A percentile compares a stretch with the other conserved stretches of the same genome.
These are phyloP conservation scores for Bullera alba DNA, from an alignment of 768 basidiomycete genomes.

Conservation along the genomic window DNA sequence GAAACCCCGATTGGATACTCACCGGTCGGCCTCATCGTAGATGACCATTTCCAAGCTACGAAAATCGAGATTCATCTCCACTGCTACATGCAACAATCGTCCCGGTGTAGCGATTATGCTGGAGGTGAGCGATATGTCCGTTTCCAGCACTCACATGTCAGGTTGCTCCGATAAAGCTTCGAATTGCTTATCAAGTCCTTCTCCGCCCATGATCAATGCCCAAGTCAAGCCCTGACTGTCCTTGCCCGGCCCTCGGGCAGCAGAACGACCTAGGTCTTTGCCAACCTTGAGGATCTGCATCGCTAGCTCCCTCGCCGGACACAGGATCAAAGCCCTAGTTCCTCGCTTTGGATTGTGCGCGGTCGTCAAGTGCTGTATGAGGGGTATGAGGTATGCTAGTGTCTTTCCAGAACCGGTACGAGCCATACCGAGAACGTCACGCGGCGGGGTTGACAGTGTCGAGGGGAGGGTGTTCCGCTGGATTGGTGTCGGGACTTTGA, in stretches of 20 bases:
- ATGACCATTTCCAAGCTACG: constrained; percentile 81
- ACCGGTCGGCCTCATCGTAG: constrained; percentile 94
- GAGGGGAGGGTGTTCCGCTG: constrained; percentile 83
- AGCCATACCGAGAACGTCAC: constrained; percentile 96
- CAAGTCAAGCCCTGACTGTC: constrained; percentile 59
- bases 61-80: constrained; percentile 93
- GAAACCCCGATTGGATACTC: background rate
- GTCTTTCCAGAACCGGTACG: constrained; percentile 97
- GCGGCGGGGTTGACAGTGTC: constrained; percentile 71
- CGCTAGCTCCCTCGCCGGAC: constrained; percentile 89
- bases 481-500: constrained; percentile 90
- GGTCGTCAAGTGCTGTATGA: constrained; percentile 77
- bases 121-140: constrained; percentile 1
- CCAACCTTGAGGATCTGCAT: constrained; percentile 90
- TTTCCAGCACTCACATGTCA: constrained; percentile 65
- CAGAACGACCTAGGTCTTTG: constrained; percentile 82
- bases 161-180: constrained; percentile 90
- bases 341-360: constrained; percentile 73
- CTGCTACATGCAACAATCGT: constrained; percentile 86
- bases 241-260: constrained; percentile 50
- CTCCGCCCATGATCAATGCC: constrained; percentile 93
- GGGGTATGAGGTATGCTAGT: constrained; percentile 87
- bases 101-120: constrained; percentile 98
- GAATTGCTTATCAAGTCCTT: constrained; percentile 91
- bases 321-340: constrained; percentile 75